A percentile compares a stretch with the other conserved stretches of the same genome.
These are phyloP conservation scores for Somion occarium DNA, from an alignment of 1,284 basidiomycete species.

Conservation along the genomic window DNA sequence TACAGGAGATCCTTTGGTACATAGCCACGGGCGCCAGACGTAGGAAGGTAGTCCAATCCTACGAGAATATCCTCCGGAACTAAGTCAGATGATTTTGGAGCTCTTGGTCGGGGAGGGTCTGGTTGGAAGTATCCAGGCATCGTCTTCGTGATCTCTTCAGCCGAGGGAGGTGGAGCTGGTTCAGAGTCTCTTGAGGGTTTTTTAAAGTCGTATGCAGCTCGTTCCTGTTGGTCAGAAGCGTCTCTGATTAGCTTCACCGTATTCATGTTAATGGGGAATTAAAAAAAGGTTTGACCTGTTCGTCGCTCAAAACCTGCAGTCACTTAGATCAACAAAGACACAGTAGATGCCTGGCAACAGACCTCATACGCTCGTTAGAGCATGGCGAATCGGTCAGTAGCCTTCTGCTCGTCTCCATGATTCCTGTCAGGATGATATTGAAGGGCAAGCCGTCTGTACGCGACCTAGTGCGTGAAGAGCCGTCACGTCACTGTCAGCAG, in stretches of 20 bases:
- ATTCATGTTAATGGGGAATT: too few relatives aligned
- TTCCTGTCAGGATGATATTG: conserved; percentile 85
- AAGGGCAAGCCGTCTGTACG: conserved; percentile 72
- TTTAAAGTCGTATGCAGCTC: background rate
- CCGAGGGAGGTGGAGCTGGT: background rate
- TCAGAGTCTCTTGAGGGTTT: background rate
- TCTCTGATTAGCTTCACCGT: background rate
- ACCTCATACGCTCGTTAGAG: conserved; percentile 90
- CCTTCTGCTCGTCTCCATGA: conserved; percentile 66
- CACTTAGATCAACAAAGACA: background rate
- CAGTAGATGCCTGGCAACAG: conserved; percentile 9
- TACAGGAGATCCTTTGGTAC: background rate
- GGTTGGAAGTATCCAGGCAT: background rate
- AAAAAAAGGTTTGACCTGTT: too few relatives aligned
- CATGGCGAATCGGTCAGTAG: conserved; percentile 79
- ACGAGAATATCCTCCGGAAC: background rate
- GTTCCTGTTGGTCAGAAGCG: background rate
- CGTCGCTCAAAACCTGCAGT: conserved; percentile 69
- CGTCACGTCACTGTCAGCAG: conserved; percentile 3
- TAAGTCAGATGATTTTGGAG: background rate
- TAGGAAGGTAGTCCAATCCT: background rate
- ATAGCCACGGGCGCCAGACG: background rate
- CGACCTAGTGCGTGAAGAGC: conserved; percentile 44
- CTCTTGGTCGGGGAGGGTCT: background rate
- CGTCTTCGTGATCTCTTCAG: background rate